These are phyloP conservation scores for Lignosus rhinocerotis DNA, from an alignment of 1,284 basidiomycete genomes.

Conservation along the genomic window DNA sequence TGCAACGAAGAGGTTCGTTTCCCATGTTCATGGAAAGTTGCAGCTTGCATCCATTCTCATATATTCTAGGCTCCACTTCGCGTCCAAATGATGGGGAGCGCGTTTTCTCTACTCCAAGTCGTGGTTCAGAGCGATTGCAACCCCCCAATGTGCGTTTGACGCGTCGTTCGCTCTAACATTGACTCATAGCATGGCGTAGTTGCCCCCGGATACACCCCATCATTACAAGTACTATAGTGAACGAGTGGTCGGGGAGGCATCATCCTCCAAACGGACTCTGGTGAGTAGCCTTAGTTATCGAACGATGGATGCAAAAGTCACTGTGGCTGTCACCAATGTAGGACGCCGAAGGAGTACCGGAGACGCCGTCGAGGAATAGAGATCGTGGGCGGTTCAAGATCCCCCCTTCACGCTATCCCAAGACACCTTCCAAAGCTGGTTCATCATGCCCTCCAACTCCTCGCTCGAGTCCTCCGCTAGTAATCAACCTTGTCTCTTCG, in stretches of 20 bases:
- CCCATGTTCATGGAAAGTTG: neutral
- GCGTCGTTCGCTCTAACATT: slow-evolving; percentile 10
- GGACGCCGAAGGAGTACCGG: slow-evolving; percentile 15
- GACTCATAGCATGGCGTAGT: neutral
- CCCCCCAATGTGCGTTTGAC: slow-evolving; percentile 36
- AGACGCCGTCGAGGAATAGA: slow-evolving; percentile 23
- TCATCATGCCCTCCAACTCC: slow-evolving; percentile 55
- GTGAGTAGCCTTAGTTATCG: slow-evolving; percentile 10
- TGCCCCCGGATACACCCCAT: slow-evolving; percentile 33
- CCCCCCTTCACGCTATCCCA: slow-evolving; percentile 17
- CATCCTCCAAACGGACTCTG: slow-evolving; percentile 21
- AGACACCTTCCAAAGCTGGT: slow-evolving; percentile 32
- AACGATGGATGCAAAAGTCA: neutral
- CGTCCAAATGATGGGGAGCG: slow-evolving; percentile 56
- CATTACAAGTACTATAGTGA: slow-evolving; percentile 36
- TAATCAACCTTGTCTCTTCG: slow-evolving; percentile 75
- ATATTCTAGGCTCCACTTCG: slow-evolving; percentile 43
- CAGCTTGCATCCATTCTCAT: neutral
- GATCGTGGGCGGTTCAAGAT: slow-evolving; percentile 19
- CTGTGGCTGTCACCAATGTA: neutral
- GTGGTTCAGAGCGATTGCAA: slow-evolving; percentile 27
- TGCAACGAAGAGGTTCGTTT: slow-evolving; percentile 38
- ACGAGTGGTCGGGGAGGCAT: slow-evolving; percentile 32
- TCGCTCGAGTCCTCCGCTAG: slow-evolving; percentile 43
- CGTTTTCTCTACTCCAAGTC: slow-evolving; percentile 33